A percentile compares a stretch with the other conserved stretches of the same genome.
Evolutionary conservation across 345 rosid genomes (phyloP).

Genomic region (Melaleuca quinquenervia): DNA sequence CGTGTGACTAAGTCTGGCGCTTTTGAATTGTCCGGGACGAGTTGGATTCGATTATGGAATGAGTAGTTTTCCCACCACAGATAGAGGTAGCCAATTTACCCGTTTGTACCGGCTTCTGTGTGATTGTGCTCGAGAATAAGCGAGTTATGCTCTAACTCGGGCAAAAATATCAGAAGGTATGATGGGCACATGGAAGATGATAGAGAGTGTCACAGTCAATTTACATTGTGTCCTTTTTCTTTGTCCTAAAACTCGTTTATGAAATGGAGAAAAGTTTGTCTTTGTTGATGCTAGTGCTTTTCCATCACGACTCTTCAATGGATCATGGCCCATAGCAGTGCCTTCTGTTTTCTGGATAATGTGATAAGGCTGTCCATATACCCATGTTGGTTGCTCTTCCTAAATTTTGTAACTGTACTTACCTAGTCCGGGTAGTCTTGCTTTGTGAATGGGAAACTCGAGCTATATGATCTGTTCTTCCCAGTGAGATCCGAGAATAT

Average conservation of each 20-base stretch:
- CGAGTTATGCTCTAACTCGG: neutral
- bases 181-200: neutral
- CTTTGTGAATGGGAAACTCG: neutral
- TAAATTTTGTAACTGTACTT: neutral
- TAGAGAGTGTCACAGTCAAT: neutral
- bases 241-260: neutral
- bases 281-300: neutral
- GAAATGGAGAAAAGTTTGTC: neutral
- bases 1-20: neutral
- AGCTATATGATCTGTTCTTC: neutral
- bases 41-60: neutral
- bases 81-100: neutral
- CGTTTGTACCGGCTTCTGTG: neutral
- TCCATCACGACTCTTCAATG: neutral
- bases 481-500: neutral
- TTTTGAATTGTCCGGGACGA: neutral
- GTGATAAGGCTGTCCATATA: neutral
- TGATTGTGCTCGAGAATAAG: neutral
- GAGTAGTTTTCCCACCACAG: neutral
- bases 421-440: neutral
- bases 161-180: neutral
- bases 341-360: neutral
- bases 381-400: neutral
- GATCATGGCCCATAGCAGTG: neutral
- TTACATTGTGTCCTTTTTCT: neutral